A percentile compares a stretch with the other conserved stretches of the same genome.
phyloP scores from a whole-genome alignment of 2,329 filamentous ascomycete species.

The Lecanicillium sp. region DNA sequence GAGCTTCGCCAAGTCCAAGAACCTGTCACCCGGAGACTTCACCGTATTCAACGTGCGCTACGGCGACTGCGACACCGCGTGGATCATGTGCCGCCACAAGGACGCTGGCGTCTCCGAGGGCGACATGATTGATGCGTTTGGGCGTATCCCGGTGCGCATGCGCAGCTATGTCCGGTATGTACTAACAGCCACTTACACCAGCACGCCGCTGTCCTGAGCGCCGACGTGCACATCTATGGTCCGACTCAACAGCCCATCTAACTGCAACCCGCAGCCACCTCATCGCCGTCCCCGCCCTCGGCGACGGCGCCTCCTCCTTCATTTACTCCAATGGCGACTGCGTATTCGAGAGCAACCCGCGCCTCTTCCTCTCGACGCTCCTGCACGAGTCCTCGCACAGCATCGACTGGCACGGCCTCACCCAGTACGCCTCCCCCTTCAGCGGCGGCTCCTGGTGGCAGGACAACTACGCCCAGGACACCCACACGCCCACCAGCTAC shows the following conservation, averaged over 20 bases:
- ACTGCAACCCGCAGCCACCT: slow-evolving; percentile 1
- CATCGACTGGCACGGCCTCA: slow-evolving; percentile 12
- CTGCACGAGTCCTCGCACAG: slow-evolving; percentile 13
- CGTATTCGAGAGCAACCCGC: slow-evolving; percentile 12
- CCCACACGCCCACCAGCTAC: slow-evolving; percentile 17
- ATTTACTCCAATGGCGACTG: slow-evolving; percentile 10
- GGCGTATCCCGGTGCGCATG: slow-evolving; percentile 8
- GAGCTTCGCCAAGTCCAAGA: slow-evolving; percentile 4
- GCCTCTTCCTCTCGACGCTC: slow-evolving; percentile 1
- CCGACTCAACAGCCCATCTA: not conserved
- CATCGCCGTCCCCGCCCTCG: slow-evolving; percentile 9
- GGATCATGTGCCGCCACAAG: slow-evolving; percentile 24
- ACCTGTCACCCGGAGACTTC: slow-evolving; percentile 18
- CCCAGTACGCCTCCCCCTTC: slow-evolving; percentile 10
- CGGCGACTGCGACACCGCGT: slow-evolving; percentile 21
- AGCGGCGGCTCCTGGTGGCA: slow-evolving; percentile 16
- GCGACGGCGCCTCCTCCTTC: slow-evolving; percentile 11
- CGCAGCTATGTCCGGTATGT: slow-evolving; percentile 10
- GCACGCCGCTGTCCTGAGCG: too few relatives aligned
- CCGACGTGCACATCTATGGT: too few relatives aligned
- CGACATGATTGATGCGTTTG: slow-evolving; percentile 19
- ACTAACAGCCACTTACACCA: not conserved
- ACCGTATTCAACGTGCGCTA: slow-evolving; percentile 21
- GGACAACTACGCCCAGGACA: slow-evolving; percentile 19
- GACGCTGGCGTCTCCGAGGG: slow-evolving; percentile 15